Evolutionary conservation across 768 basidiomycete species (phyloP), one percentile per base, ranked within the genome.

Genomic region (Pleurotus sapidus): DNA sequence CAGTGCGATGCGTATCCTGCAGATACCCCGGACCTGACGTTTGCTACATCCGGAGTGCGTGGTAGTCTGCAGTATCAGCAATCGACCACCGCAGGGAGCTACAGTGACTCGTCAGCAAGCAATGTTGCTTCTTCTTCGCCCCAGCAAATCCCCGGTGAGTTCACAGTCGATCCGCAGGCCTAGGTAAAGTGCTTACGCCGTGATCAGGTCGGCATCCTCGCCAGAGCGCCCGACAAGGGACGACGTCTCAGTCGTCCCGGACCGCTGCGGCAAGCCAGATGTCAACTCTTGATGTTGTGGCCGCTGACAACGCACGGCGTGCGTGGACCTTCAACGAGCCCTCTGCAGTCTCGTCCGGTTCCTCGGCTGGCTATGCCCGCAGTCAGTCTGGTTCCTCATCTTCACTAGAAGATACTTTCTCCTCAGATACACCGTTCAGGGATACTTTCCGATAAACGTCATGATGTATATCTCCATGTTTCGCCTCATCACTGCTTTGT

Each of bases 11-110:
- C 15, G 15, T 34, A 38, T 20, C 23, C 38, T 15, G 14, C 38
- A n/a, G 42, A 15, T 42, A 42, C 38, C 4, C 37, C 51, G 11
- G 39, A 54, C 9, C 23, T 42, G n/a, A 54, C 51, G 14, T 54
- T 54, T 38, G 51, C 14, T 20, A 42, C 39, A 7, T 54, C 51
- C 51, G 51, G 51, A 2, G 51, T 18, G 51, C 51, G 51, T 54
- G 51, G 39, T 54, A 54, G 37, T 18, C n/a, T 42, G 18, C 12
- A 12, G n/a, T 42, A 54, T 8, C 51, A 54, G 37, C 51, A 54
- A 25, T 24, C 38, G 24, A 18, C 51, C 20, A 14, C 30, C 14
- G 20, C 23, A 17, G 14, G 34, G 42, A 25, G 24, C 51, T 40
- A 54, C 17, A 11, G 15, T 39, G 8, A 37, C 15, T 54, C 51